Evolutionary conservation across 2,329 filamentous ascomycete species (phyloP), one percentile per base, ranked within the genome.

Genomic region (Neopestalotiopsis clavispora): DNA sequence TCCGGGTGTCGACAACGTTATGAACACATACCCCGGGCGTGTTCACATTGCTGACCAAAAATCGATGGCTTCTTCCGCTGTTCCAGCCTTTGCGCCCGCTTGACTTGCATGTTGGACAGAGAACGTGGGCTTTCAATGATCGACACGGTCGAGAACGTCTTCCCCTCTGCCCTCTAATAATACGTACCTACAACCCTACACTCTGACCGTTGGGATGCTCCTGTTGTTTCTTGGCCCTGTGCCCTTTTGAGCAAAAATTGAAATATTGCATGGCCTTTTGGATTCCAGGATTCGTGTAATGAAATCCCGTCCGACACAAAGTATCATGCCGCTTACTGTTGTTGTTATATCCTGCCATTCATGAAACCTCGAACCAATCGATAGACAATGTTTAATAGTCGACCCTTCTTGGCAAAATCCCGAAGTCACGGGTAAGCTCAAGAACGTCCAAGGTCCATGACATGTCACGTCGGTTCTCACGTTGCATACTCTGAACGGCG

Each of bases 121-220:
- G 23, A 52, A 65, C 34, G 38, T 45, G 34, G 62, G 42, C 12
- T 52, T 65, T 20, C 62, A 65, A 49, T 66, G 45, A 66, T 66
- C 63, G 63, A 38, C 63, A 52, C 45, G 45, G 45, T 52, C 45
- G 45, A 52, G 45, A 52, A 57, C 42, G 34, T 28, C n/a, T 23
- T 12, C 40, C 62, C 23, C 32, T 57, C 45, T 57, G 42, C 45
- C 32, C 63, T 59, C 23, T 30, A 9, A 23, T 28, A 59, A 59
- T 28, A n/a, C 17, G 17, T 52, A 17, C 45, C 17, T 28, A 28
- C 23, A 28, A 28, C 23, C 23, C 23, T 52, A 23, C 45, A 34
- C 23, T 23, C 57, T 59, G 57, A 34, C 57, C 23, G 30, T 59
- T 30, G 30, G 30, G 23, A 62, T 42, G 59, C 34, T 23, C 34